These are phyloP conservation scores for Blastocrithidia nonstop DNA, from an alignment of 208 protist genomes.

Conservation along the genomic window DNA sequence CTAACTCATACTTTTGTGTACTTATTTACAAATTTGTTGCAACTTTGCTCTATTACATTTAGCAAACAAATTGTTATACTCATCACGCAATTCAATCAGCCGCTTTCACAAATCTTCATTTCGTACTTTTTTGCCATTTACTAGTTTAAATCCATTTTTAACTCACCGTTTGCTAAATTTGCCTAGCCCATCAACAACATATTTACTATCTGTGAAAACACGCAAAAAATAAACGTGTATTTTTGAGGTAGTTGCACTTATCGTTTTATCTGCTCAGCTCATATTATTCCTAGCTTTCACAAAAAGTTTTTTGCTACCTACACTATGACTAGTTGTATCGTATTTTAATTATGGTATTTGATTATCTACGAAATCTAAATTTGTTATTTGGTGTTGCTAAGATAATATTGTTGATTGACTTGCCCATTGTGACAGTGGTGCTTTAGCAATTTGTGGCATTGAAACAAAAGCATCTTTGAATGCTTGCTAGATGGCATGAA, in stretches of 20 bases:
- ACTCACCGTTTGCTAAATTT: conserved; percentile 35
- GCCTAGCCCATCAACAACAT: conserved; percentile 51
- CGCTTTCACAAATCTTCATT: conserved; percentile 58
- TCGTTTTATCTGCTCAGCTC: conserved; percentile 4
- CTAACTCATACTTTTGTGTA: too few relatives aligned
- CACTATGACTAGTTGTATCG: too few relatives aligned
- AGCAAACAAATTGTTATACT: conserved; percentile 32
- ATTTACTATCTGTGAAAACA: conserved; percentile 66
- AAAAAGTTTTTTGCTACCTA: too few relatives aligned
- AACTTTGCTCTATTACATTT: too few relatives aligned
- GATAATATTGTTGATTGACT: too few relatives aligned
- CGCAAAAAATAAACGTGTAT: conserved; percentile 19
- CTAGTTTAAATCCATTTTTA: conserved; percentile 31
- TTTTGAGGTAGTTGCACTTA: neutral
- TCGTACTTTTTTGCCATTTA: conserved; percentile 19
- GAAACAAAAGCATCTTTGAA: conserved; percentile 15
- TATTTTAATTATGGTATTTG: too few relatives aligned
- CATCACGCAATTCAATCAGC: conserved; percentile 15
- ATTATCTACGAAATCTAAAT: too few relatives aligned
- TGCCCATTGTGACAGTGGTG: neutral
- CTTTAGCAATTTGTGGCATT: neutral
- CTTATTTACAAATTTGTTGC: too few relatives aligned
- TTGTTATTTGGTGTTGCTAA: too few relatives aligned
- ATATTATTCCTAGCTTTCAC: too few relatives aligned
- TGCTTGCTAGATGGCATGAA: conserved; percentile 42